phyloP scores from a whole-genome alignment of 1,284 basidiomycete genomes.

The Dichomitus squalens region DNA sequence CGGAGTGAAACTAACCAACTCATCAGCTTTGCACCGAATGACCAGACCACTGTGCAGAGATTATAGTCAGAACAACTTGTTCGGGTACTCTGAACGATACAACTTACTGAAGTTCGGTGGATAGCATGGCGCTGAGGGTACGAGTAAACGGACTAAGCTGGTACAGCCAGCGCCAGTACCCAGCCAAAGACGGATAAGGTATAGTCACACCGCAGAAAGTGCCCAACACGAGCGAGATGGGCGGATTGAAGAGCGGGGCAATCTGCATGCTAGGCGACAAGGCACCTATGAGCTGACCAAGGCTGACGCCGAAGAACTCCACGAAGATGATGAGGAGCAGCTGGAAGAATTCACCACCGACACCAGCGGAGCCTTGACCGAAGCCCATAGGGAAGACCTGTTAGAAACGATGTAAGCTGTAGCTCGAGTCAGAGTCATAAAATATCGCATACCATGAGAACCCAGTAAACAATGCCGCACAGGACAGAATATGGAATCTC shows the following conservation, averaged over 20 bases:
- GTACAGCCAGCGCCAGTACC: conserved; percentile 85
- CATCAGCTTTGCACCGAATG: conserved; percentile 68
- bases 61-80: conserved; percentile 29
- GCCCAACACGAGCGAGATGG: conserved; percentile 67
- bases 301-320: conserved; percentile 75
- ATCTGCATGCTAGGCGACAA: conserved; percentile 77
- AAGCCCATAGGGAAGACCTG: conserved; percentile 75
- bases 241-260: conserved; percentile 82
- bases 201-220: conserved; percentile 85
- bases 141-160: conserved; percentile 73
- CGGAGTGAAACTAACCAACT: conserved; percentile 72
- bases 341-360: conserved; percentile 75
- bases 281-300: conserved; percentile 78
- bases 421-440: not conserved
- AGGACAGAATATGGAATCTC: conserved; percentile 81
- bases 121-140: conserved; percentile 72
- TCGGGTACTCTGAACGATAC: too few relatives aligned
- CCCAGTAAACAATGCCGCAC: conserved; percentile 79
- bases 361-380: conserved; percentile 61
- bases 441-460: conserved; percentile 56
- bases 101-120: conserved; percentile 76
- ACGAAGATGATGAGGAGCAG: conserved; percentile 73
- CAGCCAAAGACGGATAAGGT: conserved; percentile 66
- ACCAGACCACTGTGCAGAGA: conserved; percentile 51
- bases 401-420: conserved; percentile 18